Evolutionary conservation across 208 protist species (phyloP), one percentile per base, ranked within the genome.

Genomic region (Acanthamoeba quina): DNA sequence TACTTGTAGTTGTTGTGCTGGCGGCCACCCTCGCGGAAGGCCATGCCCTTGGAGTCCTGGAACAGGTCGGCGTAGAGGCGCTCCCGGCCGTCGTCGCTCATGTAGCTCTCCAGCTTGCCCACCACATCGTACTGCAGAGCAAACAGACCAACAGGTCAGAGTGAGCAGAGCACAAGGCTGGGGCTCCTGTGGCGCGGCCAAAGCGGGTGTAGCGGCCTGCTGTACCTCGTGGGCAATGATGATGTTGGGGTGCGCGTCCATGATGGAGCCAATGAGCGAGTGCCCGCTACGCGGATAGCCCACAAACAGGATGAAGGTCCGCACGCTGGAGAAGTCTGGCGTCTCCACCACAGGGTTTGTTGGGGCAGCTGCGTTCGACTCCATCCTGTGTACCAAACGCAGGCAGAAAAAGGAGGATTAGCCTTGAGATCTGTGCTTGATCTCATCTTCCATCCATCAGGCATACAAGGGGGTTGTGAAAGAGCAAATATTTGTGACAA

Each of bases 201-300:
- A 66, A 7, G 60, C 2, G 60, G 60, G 68, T 2, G 15, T 26
- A 64, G 58, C 26, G 15, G 58, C 15, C 3, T 19, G 15, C 34
- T 31, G 66, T 41, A 82, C 72, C 72, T 82, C 72, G 7, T 82
- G 72, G 34, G 72, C 72, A 29, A 82, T 82, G 29, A 82, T 82
- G 72, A 82, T 82, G 72, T 82, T 82, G 72, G 72, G 72, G n/a
- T 82, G 72, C 13, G 72, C 72, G 72, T 82, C 72, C 72, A 82
- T 41, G 41, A 82, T 41, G 41, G 72, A 82, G 15, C 72, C 72
- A 29, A 82, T 82, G 41, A 82, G 72, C 5, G 72, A 82, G 34
- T 82, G 72, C 3, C 72, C 72, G 26, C 72, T 82, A 34, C 72
- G 72, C 21, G 72, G 72, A 52, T 82, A 82, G 34, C 72, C 72